Evolutionary conservation across 192 early-diverging fungal genomes (phyloP).

Genomic region (Rhizophagus clarus): DNA sequence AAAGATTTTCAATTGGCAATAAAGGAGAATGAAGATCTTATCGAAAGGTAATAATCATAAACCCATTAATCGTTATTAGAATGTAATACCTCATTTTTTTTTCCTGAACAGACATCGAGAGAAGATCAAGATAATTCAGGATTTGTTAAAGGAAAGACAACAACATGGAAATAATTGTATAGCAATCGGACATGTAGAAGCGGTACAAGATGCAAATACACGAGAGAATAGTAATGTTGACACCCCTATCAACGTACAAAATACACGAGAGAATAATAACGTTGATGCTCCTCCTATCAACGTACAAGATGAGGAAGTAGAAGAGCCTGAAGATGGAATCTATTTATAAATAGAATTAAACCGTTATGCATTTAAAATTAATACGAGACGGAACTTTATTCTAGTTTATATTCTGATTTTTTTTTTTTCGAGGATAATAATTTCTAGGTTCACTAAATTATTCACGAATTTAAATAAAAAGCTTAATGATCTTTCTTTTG

Average conservation of each 20-base stretch:
- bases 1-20: constrained; percentile 40
- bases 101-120: not conserved
- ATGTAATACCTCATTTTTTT: not conserved
- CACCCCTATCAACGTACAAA: not conserved
- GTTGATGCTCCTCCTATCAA: not conserved
- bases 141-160: constrained; percentile 19
- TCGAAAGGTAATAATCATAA: constrained; percentile 32
- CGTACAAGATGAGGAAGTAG: not conserved
- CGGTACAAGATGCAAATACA: not conserved
- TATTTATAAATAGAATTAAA: not conserved
- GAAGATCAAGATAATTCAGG: constrained; percentile 1
- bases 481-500: too few relatives aligned
- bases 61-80: not conserved
- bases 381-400: too few relatives aligned
- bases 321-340: not conserved
- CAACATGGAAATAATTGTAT: constrained; percentile 18
- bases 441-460: too few relatives aligned
- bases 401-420: too few relatives aligned
- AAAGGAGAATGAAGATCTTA: constrained; percentile 40
- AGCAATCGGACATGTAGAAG: not conserved
- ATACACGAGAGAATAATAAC: not conserved
- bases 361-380: too few relatives aligned
- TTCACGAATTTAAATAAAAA: too few relatives aligned
- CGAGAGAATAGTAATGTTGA: not conserved
- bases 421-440: too few relatives aligned